Base-by-base conservation (phyloP, 2,329 filamentous ascomycete species). In the Aspergillus ochraceoroseus region DNA sequence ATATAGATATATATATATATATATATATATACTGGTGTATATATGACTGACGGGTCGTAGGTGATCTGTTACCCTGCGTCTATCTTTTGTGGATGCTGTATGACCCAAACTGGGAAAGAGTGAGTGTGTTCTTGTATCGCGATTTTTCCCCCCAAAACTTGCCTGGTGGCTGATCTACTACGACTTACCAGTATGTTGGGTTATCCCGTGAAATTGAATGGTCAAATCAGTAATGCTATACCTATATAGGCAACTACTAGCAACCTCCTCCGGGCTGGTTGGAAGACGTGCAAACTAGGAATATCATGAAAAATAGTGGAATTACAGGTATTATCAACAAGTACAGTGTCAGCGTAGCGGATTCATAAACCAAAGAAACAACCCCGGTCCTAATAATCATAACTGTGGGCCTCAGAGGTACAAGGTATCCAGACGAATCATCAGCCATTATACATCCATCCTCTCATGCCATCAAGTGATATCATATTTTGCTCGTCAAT, bases 11-110 rank as follows among this genome's bases (percentile, higher is more conserved):
- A n/a, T n/a, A n/a, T n/a, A n/a, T n/a, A n/a, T n/a, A n/a, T n/a
- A n/a, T n/a, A n/a, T n/a, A n/a, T n/a, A n/a, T n/a, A n/a, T n/a
- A n/a, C n/a, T n/a, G n/a, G n/a, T n/a, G n/a, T n/a, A n/a, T n/a
- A n/a, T n/a, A n/a, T n/a, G n/a, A n/a, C n/a, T n/a, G n/a, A n/a
- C n/a, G n/a, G n/a, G 3, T 8, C 7, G 5, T 38, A 75, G 72
- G 58, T 76, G 9, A 49, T 77, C 20, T 77, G 74, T 47, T 79
- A 73, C 67, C 75, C 75, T 2, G 72, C 70, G 3, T 70, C 73
- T 0, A 58, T 79, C 14, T 66, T 79, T 32, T 77, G 74, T 57
- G 72, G 75, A n/a, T 77, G 75, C 52, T 75, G 72, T 49, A 66
- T 68, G 27, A 76, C 74, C 2, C 66, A 77, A 52, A 65, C 63